Conservation (phyloP, 805 yeast genomes). For the Dipodascus albidus region DNA sequence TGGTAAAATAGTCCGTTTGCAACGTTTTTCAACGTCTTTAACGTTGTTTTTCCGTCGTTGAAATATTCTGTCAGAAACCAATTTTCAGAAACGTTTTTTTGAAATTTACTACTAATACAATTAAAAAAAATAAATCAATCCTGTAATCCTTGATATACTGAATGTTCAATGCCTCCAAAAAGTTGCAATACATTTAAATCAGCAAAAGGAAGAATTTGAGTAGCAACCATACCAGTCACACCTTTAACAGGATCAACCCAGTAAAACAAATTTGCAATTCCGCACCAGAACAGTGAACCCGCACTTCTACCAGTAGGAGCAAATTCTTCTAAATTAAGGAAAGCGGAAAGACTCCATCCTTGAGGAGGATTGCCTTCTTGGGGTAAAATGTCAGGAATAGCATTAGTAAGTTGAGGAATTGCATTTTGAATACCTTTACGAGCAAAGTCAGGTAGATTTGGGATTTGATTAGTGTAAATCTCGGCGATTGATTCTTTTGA, state of each 20-base stretch:
- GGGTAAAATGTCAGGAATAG: conserved; percentile 10
- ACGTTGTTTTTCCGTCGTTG: too few relatives aligned
- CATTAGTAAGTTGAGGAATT: conserved; percentile 9
- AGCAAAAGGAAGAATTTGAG: conserved; percentile 30
- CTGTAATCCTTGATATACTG: too few relatives aligned
- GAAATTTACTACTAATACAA: too few relatives aligned
- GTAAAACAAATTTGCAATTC: conserved; percentile 29
- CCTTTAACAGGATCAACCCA: conserved; percentile 32
- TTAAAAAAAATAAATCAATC: too few relatives aligned
- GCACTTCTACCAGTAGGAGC: conserved; percentile 28
- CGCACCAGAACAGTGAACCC: conserved; percentile 31
- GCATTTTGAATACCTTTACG: conserved; percentile 11
- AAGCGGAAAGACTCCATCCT: conserved; percentile 25
- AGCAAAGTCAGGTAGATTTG: conserved; percentile 20
- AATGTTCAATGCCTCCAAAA: not conserved
- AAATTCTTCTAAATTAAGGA: conserved; percentile 18
- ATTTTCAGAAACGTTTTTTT: too few relatives aligned
- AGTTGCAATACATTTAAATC: conserved; percentile 9
- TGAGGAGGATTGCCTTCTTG: conserved; percentile 17
- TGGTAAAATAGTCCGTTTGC: too few relatives aligned
- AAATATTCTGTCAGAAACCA: too few relatives aligned
- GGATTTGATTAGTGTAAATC: conserved; percentile 27
- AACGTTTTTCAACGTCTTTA: too few relatives aligned
- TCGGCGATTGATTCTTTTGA: conserved; percentile 24
- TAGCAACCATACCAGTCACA: conserved; percentile 25